Percentiles rank a stretch among this genome's conserved stretches.
phyloP scores from a whole-genome alignment of 345 rosid species.

The Orychophragmus violaceus region DNA sequence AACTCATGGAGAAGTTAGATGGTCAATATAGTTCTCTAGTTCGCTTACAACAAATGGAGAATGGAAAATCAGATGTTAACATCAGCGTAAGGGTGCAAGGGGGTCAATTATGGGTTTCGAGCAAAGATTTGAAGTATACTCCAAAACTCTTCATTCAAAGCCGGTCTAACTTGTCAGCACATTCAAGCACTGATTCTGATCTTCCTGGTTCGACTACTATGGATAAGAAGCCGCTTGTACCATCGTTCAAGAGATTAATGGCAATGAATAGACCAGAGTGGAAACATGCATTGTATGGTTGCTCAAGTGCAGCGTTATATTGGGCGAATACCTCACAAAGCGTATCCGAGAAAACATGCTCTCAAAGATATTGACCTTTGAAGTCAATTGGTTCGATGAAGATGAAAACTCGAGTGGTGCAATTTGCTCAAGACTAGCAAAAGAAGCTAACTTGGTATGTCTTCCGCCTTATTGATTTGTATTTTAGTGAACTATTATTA shows the following conservation, averaged over 20 bases:
- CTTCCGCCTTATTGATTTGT: neutral
- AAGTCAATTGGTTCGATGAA: conserved; percentile 67
- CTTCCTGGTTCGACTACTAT: neutral
- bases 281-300: conserved; percentile 52
- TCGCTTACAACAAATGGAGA: conserved; percentile 43
- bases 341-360: conserved; percentile 62
- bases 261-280: conserved; percentile 58
- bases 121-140: conserved; percentile 31
- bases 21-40: conserved; percentile 71
- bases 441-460: conserved; percentile 53
- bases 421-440: conserved; percentile 53
- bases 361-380: conserved; percentile 54
- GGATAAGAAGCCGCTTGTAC: conserved; percentile 18
- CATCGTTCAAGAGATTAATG: conserved; percentile 51
- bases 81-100: conserved; percentile 25
- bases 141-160: conserved; percentile 36
- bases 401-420: conserved; percentile 64
- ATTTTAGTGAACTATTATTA: conserved; percentile 17
- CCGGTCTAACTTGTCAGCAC: conserved; percentile 30
- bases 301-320: conserved; percentile 39
- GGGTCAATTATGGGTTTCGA: neutral
- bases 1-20: conserved; percentile 50
- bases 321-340: conserved; percentile 58
- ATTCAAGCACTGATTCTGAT: neutral
- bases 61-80: conserved; percentile 3